These are phyloP conservation scores for Neurospora intermedia DNA, from an alignment of 495 filamentous ascomycete genomes.

Conservation along the genomic window DNA sequence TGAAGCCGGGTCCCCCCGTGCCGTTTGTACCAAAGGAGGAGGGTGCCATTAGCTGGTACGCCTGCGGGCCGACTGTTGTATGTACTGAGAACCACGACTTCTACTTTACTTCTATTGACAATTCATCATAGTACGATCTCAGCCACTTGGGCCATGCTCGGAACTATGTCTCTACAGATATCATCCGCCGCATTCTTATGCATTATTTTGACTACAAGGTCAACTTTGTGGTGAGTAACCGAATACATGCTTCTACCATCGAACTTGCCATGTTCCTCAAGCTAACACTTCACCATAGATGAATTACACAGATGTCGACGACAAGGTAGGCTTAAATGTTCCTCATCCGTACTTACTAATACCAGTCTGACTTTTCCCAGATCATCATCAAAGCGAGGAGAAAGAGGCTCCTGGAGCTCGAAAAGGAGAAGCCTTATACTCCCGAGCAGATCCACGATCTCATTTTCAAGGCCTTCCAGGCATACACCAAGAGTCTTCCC, in stretches of 20 bases:
- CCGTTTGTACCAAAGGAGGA: conserved; percentile 67
- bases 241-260: not conserved
- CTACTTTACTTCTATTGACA: not conserved
- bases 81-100: not conserved
- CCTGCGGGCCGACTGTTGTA: conserved; percentile 69
- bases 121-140: not conserved
- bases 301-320: conserved; percentile 90
- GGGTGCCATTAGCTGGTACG: conserved; percentile 77
- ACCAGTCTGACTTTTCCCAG: conserved; percentile 22
- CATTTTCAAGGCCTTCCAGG: conserved; percentile 53
- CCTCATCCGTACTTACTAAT: no score
- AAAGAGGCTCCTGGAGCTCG: conserved; percentile 59
- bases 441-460: conserved; percentile 38
- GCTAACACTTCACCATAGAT: conserved; percentile 31
- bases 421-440: conserved; percentile 34
- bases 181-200: conserved; percentile 73
- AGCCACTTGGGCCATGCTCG: conserved; percentile 40
- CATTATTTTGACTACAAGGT: conserved; percentile 83
- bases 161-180: conserved; percentile 92
- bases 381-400: conserved; percentile 79
- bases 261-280: not conserved
- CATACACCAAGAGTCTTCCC: conserved; percentile 72
- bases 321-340: conserved; percentile 49
- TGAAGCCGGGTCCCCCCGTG: conserved; percentile 58
- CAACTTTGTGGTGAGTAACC: conserved; percentile 52